These are phyloP conservation scores for Chlorella sp. DNA, from an alignment of 139 green algal species.

Conservation along the genomic window DNA sequence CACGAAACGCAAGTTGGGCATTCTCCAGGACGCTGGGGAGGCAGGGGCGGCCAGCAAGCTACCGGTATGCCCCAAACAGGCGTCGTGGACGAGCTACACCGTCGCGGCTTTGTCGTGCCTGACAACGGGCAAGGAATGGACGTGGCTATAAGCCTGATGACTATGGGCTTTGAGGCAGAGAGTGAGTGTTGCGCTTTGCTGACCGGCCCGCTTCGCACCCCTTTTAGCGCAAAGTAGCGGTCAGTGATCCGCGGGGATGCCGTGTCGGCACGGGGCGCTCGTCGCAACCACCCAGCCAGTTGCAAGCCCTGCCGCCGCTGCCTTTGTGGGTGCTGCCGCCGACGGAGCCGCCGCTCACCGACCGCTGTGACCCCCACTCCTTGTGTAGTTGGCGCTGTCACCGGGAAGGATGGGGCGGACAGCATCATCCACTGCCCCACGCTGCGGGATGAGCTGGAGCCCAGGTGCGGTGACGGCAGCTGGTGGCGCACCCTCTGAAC, in stretches of 20 bases:
- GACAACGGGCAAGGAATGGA: neutral
- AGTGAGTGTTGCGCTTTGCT: neutral
- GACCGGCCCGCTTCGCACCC: neutral
- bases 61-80: neutral
- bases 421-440: slow-evolving; percentile 41
- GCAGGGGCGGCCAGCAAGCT: no score
- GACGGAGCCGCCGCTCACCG: neutral
- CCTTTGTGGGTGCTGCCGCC: neutral
- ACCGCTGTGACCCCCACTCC: no score
- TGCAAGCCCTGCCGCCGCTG: neutral
- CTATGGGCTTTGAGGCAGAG: neutral
- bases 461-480: neutral
- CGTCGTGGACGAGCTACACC: neutral
- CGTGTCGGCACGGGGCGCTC: neutral
- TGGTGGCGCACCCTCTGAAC: no score
- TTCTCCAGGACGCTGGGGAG: no score
- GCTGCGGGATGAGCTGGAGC: slow-evolving; percentile 31
- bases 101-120: neutral
- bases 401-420: neutral
- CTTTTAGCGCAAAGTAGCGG: no score
- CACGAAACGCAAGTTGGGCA: no score
- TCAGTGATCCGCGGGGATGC: neutral
- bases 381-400: neutral
- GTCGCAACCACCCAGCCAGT: neutral
- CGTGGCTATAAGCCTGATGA: neutral